Evolutionary conservation across 345 rosid genomes (phyloP).

Genomic region (Populus ilicifolia): DNA sequence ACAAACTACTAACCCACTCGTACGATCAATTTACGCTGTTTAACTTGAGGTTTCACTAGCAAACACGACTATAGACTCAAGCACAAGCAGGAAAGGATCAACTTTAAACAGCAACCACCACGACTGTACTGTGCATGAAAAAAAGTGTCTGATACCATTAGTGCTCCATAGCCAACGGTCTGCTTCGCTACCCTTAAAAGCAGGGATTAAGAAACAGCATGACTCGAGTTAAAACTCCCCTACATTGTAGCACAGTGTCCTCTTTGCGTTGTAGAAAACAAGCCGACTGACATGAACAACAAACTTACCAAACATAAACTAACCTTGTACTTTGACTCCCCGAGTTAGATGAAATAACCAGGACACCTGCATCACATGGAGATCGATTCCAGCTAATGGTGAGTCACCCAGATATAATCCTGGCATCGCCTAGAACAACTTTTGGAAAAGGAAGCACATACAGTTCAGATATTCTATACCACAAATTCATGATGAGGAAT

Average conservation of each 20-base stretch:
- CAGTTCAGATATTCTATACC: neutral
- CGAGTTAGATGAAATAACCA: neutral
- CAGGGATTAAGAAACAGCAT: neutral
- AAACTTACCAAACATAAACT: neutral
- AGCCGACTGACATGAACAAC: neutral
- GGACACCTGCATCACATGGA: constrained; percentile 12
- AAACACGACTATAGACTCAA: neutral
- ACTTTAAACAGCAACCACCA: neutral
- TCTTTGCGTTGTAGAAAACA: neutral
- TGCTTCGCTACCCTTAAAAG: neutral
- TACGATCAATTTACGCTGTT: neutral
- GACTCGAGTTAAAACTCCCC: neutral
- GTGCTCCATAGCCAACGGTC: neutral
- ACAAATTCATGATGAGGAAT: neutral
- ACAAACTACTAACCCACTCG: neutral
- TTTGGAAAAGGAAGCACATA: neutral
- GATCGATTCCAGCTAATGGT: constrained; percentile 7
- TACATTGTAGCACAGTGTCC: neutral
- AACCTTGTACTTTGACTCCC: neutral
- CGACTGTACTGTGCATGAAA: neutral
- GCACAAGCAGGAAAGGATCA: neutral
- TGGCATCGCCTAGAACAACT: neutral
- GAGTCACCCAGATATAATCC: neutral
- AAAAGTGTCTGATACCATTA: neutral
- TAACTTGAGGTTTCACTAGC: neutral